A percentile compares a stretch with the other conserved stretches of the same genome.
Conservation (phyloP, 768 basidiomycete genomes). For the Mycena latifolia region DNA sequence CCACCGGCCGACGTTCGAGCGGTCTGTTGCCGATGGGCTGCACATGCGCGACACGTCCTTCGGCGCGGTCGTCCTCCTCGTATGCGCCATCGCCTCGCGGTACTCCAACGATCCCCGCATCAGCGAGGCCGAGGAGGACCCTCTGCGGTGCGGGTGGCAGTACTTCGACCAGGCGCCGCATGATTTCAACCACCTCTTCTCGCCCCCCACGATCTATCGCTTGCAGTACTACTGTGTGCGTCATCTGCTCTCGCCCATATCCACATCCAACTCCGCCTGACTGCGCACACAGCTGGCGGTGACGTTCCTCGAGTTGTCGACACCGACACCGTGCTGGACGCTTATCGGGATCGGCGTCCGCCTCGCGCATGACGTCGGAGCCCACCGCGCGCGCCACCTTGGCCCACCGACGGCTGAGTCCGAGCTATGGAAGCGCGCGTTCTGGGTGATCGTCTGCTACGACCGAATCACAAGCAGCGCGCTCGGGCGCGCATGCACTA, state of each 20-base stretch:
- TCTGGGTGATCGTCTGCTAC: background rate
- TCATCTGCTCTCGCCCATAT: background rate
- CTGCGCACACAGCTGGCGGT: slow-evolving; percentile 59
- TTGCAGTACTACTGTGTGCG: slow-evolving; percentile 1
- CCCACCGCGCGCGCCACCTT: slow-evolving; percentile 36
- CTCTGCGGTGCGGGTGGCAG: slow-evolving; percentile 70
- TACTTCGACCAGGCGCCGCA: slow-evolving; percentile 72
- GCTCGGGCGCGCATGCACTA: slow-evolving; percentile 66
- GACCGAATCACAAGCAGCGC: slow-evolving; percentile 41
- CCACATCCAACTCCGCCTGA: background rate
- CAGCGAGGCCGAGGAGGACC: background rate
- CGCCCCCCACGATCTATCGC: background rate
- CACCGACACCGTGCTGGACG: slow-evolving; percentile 75
- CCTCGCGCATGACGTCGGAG: slow-evolving; percentile 27
- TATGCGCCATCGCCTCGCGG: slow-evolving; percentile 78
- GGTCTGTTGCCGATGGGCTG: slow-evolving; percentile 57
- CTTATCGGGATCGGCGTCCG: slow-evolving; percentile 60
- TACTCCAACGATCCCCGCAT: slow-evolving; percentile 70
- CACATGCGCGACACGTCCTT: slow-evolving; percentile 62
- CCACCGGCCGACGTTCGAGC: slow-evolving; percentile 77
- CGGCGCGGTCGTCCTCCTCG: slow-evolving; percentile 69
- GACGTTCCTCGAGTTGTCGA: slow-evolving; percentile 65
- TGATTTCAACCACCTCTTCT: background rate
- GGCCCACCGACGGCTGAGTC: background rate
- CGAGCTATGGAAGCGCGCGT: slow-evolving; percentile 2